Evolutionary conservation across 31 red algal species (phyloP), one percentile per base, ranked within the genome.

Genomic region (Asparagopsis taxiformis): DNA sequence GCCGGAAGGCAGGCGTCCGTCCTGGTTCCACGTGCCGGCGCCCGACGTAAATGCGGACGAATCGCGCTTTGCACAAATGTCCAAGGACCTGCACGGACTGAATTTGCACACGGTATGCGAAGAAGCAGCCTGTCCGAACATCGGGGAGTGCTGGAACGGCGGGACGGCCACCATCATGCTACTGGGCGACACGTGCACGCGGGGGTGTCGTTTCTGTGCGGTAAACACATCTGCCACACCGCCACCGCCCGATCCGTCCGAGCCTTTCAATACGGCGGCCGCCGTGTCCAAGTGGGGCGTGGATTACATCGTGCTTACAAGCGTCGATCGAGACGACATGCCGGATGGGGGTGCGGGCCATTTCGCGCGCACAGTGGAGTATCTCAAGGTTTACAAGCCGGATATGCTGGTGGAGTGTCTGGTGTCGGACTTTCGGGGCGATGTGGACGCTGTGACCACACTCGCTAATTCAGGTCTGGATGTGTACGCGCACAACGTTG

Each of bases 131-230:
- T 99, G 96, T 69, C 96, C 96, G 20, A 99, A 99, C 48, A 88
- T 99, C 55, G 91, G 91, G 23, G 96, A 94, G 29, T 99, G 96
- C 69, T 99, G 91, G 91, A 77, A 75, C 28, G 87, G 91, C 9
- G 91, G 85, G 30, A 99, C 96, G 28, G 96, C 96, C 8, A 99
- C 96, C 10, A 73, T 99, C 10, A 92, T 99, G 91, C 49, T 94
- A 30, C 70, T 99, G 31, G 96, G 96, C 9, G 91, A 99, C 43
- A 94, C 91, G 13, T 99, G 96, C 59, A 99, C 96, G 7, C 61
- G 96, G 23, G 87, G 91, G 28, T 99, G 96, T 77, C 69, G 88
- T 21, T 99, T 99, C 71, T 99, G 96, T 71, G 87, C 85, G 6
- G 79, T 99, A 4, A 91, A 87, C 22, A 94, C 91, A 30, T 31